phyloP scores from a whole-genome alignment of 2,329 filamentous ascomycete genomes.

The Fusarium liriodendri region DNA sequence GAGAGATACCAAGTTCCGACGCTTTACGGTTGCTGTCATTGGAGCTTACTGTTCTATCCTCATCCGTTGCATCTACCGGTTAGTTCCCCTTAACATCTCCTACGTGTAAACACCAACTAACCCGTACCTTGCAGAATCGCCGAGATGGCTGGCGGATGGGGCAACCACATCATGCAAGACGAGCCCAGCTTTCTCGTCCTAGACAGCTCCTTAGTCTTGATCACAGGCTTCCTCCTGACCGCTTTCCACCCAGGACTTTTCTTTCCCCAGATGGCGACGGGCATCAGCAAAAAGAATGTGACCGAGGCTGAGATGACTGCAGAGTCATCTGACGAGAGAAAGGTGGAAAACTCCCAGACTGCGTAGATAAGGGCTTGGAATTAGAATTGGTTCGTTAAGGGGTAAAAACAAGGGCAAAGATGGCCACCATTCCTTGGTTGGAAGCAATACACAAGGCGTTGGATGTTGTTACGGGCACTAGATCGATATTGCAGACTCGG shows the following conservation, averaged over 20 bases:
- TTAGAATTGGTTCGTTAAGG: background rate
- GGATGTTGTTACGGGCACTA: background rate
- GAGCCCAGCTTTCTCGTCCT: constrained; percentile 69
- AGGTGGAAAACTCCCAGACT: constrained; percentile 22
- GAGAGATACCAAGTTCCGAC: constrained; percentile 55
- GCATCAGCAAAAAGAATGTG: constrained; percentile 36
- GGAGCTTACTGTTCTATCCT: constrained; percentile 60
- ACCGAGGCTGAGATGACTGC: constrained; percentile 39
- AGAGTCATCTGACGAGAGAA: constrained; percentile 45
- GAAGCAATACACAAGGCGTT: constrained; percentile 6
- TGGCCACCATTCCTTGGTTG: background rate
- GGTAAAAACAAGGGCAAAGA: background rate
- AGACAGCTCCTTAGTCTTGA: constrained; percentile 63
- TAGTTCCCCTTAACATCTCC: constrained; percentile 32
- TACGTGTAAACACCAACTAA: constrained; percentile 23
- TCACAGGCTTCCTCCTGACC: constrained; percentile 62
- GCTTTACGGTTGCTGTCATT: constrained; percentile 57
- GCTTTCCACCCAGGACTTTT: constrained; percentile 65
- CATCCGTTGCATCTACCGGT: constrained; percentile 67
- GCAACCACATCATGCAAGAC: constrained; percentile 72
- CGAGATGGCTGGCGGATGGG: constrained; percentile 74
- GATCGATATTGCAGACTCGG: constrained; percentile 21
- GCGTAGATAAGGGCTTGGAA: constrained; percentile 12
- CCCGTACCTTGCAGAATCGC: constrained; percentile 57
- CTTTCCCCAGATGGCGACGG: constrained; percentile 65